These are phyloP conservation scores for Suillus bovinus DNA, from an alignment of 768 basidiomycete species.

Conservation along the genomic window DNA sequence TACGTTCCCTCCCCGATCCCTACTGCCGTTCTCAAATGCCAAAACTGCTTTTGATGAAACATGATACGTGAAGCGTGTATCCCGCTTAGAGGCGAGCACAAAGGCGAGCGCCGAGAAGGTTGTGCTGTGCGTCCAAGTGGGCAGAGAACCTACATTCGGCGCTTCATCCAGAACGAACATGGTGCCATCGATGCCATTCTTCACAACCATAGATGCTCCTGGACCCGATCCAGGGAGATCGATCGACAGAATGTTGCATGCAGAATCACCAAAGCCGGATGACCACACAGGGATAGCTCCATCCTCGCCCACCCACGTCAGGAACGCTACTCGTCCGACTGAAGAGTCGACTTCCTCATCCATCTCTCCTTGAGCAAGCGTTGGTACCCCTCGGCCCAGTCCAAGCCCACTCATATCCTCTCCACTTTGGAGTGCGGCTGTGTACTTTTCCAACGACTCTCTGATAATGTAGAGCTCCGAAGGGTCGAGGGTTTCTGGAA, in stretches of 20 bases:
- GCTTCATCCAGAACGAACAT: constrained; percentile 50
- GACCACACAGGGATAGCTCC: constrained; percentile 49
- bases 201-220: constrained; percentile 54
- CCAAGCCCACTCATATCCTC: constrained; percentile 64
- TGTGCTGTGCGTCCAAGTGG: constrained; percentile 70
- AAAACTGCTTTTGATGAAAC: constrained; percentile 55
- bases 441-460: constrained; percentile 87
- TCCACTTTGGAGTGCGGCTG: constrained; percentile 56
- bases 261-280: constrained; percentile 29
- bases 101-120: constrained; percentile 92
- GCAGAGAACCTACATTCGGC: constrained; percentile 21
- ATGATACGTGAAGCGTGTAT: constrained; percentile 87
- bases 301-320: constrained; percentile 67
- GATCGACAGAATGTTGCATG: constrained; percentile 64
- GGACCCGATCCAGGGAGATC: constrained; percentile 57
- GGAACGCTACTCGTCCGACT: constrained; percentile 61
- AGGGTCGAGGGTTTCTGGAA: constrained; percentile 87
- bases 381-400: constrained; percentile 69
- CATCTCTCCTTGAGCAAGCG: constrained; percentile 84
- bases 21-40: constrained; percentile 80
- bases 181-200: constrained; percentile 73
- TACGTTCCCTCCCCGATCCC: constrained; percentile 73
- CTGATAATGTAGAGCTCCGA: constrained; percentile 78
- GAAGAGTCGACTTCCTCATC: constrained; percentile 86
- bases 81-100: constrained; percentile 90